Conservation (phyloP, 768 basidiomycete species). For the Lactarius indigo region DNA sequence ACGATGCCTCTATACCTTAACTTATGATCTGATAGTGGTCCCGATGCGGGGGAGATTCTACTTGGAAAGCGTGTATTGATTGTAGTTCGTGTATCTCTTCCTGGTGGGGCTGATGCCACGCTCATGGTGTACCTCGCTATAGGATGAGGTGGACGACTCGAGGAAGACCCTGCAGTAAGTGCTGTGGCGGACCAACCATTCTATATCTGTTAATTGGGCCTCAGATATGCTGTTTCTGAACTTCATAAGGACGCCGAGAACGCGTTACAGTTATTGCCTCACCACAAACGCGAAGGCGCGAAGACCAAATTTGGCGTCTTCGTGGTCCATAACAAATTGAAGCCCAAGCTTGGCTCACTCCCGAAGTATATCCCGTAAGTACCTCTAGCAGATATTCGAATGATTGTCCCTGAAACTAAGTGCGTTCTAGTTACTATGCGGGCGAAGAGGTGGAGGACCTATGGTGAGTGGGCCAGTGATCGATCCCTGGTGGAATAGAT, state of each 20-base stretch:
- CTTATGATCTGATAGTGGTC: conserved; percentile 42
- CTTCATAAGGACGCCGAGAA: conserved; percentile 83
- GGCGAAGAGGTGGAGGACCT: conserved; percentile 72
- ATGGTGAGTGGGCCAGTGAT: conserved; percentile 50
- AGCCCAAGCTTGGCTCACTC: conserved; percentile 75
- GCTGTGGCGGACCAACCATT: neutral
- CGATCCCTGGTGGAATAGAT: conserved; percentile 1
- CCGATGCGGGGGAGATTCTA: conserved; percentile 62
- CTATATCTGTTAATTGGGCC: conserved; percentile 4
- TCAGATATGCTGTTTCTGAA: conserved; percentile 86
- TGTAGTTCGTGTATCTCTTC: conserved; percentile 50
- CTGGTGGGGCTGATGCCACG: conserved; percentile 1
- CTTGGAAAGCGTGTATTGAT: conserved; percentile 81
- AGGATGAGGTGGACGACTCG: conserved; percentile 90
- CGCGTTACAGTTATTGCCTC: conserved; percentile 61
- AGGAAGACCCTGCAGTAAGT: conserved; percentile 83
- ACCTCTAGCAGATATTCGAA: conserved; percentile 3
- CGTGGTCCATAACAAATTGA: conserved; percentile 93
- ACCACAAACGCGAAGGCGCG: conserved; percentile 64
- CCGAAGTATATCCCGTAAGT: conserved; percentile 63
- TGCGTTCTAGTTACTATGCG: conserved; percentile 58
- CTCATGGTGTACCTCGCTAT: conserved; percentile 20
- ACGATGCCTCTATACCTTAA: conserved; percentile 2
- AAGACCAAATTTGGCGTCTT: conserved; percentile 86
- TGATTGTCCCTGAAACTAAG: conserved; percentile 27